A percentile compares a stretch with the other conserved stretches of the same genome.
Evolutionary conservation across 208 protist species (phyloP).

Genomic region (Histomonas meleagridis): DNA sequence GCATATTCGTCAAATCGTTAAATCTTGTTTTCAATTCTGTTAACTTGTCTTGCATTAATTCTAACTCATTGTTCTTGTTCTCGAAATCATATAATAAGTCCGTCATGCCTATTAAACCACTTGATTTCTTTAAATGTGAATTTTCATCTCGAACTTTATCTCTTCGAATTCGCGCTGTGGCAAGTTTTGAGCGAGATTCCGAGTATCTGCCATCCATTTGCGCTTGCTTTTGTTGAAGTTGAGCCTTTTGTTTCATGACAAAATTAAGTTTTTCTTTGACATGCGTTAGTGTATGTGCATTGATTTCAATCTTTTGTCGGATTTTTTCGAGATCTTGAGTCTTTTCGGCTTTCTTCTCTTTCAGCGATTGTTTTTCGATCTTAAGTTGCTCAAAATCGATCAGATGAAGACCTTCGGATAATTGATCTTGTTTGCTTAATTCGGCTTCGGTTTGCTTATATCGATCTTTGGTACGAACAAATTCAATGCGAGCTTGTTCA

Average conservation of each 20-base stretch:
- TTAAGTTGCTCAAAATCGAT: conserved; percentile 98
- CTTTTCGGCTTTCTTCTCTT: conserved; percentile 92
- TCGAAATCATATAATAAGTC: conserved; percentile 24
- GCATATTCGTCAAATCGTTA: background rate
- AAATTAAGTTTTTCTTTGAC: conserved; percentile 91
- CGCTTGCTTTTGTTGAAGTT: conserved; percentile 67
- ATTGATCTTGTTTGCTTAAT: conserved; percentile 60
- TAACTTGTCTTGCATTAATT: background rate
- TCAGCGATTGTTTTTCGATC: conserved; percentile 92
- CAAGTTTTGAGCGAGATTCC: conserved; percentile 66
- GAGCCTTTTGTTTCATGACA: conserved; percentile 70
- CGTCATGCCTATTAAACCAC: conserved; percentile 22
- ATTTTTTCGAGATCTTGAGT: conserved; percentile 87
- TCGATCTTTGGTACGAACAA: conserved; percentile 43
- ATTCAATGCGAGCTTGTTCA: background rate
- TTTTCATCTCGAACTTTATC: conserved; percentile 69
- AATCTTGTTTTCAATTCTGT: background rate
- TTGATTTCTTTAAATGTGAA: conserved; percentile 60
- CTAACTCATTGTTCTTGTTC: background rate
- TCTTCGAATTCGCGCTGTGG: conserved; percentile 69
- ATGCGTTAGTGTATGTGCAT: conserved; percentile 87
- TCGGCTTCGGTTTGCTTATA: conserved; percentile 58
- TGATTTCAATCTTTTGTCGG: conserved; percentile 74
- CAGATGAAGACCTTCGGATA: conserved; percentile 71
- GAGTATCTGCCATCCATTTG: conserved; percentile 69